Percentiles rank a stretch among this genome's conserved stretches.
Evolutionary conservation across 2,329 filamentous ascomycete genomes (phyloP).

Genomic region (Cladosporium sp.): DNA sequence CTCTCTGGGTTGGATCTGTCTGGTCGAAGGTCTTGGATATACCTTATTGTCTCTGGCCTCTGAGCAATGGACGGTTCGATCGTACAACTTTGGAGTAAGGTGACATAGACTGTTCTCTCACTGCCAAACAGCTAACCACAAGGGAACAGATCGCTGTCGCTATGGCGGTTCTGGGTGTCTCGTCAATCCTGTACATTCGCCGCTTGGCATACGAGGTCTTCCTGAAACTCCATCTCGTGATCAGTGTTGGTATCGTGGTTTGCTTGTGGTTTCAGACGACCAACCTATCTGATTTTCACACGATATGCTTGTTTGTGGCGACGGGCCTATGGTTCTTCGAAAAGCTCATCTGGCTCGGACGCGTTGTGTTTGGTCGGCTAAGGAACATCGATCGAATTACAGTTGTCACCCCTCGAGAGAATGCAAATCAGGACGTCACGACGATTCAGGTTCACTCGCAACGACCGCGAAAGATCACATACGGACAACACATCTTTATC

Average conservation of each 20-base stretch:
- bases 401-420: not conserved
- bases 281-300: not conserved
- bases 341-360: not conserved
- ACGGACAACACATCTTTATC: too few relatives aligned
- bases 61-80: not conserved
- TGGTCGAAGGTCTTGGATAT: too few relatives aligned
- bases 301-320: not conserved
- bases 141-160: not conserved
- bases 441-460: too few relatives aligned
- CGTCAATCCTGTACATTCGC: not conserved
- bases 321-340: not conserved
- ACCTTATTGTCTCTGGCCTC: not conserved
- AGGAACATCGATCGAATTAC: not conserved
- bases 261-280: not conserved
- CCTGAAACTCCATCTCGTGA: too few relatives aligned
- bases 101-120: not conserved
- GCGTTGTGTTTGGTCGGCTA: not conserved
- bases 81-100: slow-evolving; percentile 1
- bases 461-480: too few relatives aligned
- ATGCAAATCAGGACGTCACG: not conserved
- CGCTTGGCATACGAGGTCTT: too few relatives aligned
- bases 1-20: not conserved
- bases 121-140: not conserved
- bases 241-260: not conserved
- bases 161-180: not conserved